These are phyloP conservation scores for Phaeosphaeriaceae sp. DNA, from an alignment of 2,329 filamentous ascomycete species.

Conservation along the genomic window DNA sequence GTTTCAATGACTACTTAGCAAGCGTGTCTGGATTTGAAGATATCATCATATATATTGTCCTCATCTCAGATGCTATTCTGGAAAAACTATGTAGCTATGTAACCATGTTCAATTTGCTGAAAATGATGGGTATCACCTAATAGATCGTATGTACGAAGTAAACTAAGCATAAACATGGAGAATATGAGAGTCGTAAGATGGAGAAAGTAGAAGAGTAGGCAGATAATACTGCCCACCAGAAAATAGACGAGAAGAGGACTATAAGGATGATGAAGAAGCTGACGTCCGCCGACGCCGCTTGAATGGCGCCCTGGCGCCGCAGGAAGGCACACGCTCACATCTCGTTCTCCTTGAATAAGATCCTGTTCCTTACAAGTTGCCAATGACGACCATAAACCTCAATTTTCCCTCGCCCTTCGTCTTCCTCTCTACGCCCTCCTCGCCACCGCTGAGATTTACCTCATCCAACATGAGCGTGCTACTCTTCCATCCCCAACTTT, in stretches of 20 bases:
- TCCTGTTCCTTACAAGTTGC: slow-evolving; percentile 47
- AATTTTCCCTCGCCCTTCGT: slow-evolving; percentile 58
- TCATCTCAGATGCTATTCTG: too few species aligned
- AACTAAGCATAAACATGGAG: not conserved
- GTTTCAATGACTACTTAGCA: too few species aligned
- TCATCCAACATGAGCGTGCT: slow-evolving; percentile 65
- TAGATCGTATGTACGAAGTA: not conserved
- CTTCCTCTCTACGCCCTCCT: slow-evolving; percentile 20
- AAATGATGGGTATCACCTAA: not conserved
- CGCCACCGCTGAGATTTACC: slow-evolving; percentile 27
- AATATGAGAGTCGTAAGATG: not conserved
- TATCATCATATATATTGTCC: too few species aligned
- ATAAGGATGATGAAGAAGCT: not conserved
- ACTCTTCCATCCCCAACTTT: slow-evolving; percentile 69
- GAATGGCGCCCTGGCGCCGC: not conserved
- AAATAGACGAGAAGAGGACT: not conserved
- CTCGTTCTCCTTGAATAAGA: too few species aligned
- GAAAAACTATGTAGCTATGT: too few species aligned
- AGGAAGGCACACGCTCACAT: not conserved
- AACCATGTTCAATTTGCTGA: not conserved
- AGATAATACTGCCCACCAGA: too few species aligned
- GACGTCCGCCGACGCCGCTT: not conserved
- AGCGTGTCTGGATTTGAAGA: too few species aligned
- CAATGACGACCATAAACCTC: slow-evolving; percentile 67
- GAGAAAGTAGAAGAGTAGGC: not conserved